Base-by-base conservation (phyloP, 352 stramenopile species). In the Pythium graminicola region DNA sequence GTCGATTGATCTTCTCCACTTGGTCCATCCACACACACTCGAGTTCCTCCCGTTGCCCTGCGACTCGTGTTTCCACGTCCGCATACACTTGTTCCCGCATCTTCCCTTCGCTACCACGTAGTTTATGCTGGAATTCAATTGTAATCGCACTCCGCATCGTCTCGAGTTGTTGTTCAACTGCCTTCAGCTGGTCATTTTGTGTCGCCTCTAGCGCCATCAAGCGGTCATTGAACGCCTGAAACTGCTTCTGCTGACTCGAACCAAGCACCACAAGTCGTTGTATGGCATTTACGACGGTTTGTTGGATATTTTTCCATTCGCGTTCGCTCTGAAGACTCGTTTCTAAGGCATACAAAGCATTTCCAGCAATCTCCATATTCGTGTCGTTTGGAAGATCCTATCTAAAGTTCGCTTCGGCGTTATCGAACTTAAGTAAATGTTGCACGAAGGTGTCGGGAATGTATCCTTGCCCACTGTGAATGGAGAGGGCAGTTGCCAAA, bases 221-320 rank as follows among this genome's bases (percentile, higher is more conserved):
- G 32, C 45, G 49, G 38, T 29, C 38, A 7, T 26, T 22, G 16
- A 67, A 16, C 8, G 31, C 24, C 16, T 65, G 48, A 27, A 81
- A 22, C 19, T 57, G 47, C 44, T 55, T 54, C 13, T 48, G 47
- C 54, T 89, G 80, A 22, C 54, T 53, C 11, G 32, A 53, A 14
- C 85, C 54, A 42, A 82, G 52, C n/a, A 47, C 46, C 10, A 56
- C 69, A 8, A 89, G 48, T 6, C 60, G 32, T 14, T 22, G 36
- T n/a, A 90, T 73, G 11, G 71, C 69, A 32, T 61, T 57, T 2
- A 64, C 58, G 19, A 91, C 45, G 14, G 81, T 66, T 8, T 50
- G 39, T 45, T 88, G 80, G 31, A 87, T 69, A 44, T 91, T 91
- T 22, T 67, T 50, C 80, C 77, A 89, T 31, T 75, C 65, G 31